These are phyloP conservation scores for Carex kokanica DNA, from an alignment of 176 grass and related monocot species.

Conservation along the genomic window DNA sequence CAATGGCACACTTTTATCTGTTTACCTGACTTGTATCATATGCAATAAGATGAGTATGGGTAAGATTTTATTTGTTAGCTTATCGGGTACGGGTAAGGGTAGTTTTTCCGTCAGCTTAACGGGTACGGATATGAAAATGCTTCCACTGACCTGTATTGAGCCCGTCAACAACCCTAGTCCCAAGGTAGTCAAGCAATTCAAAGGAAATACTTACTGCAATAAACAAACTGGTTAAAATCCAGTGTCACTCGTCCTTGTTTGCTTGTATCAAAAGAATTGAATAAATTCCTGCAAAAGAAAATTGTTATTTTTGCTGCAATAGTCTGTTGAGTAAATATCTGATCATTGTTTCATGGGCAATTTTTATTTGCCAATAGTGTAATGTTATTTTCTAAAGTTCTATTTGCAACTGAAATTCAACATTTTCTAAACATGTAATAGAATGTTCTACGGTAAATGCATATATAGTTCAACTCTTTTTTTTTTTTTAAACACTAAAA, in stretches of 20 bases:
- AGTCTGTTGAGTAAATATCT: neutral
- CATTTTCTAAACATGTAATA: constrained; percentile 3
- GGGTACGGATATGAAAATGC: too few species aligned
- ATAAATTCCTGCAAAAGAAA: constrained; percentile 54
- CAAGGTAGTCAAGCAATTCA: neutral
- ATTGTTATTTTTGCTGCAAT: neutral
- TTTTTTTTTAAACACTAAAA: neutral
- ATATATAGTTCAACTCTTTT: neutral
- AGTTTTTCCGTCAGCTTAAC: too few species aligned
- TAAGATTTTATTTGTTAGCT: too few species aligned
- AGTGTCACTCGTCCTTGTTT: constrained; percentile 77
- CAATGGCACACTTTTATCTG: too few species aligned
- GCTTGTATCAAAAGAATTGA: constrained; percentile 67
- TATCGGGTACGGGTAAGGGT: too few species aligned
- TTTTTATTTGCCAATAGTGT: neutral
- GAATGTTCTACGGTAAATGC: neutral
- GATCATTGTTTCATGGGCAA: neutral
- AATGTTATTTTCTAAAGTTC: neutral
- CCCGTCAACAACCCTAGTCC: too few species aligned
- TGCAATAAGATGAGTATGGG: too few species aligned
- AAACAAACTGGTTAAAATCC: constrained; percentile 89
- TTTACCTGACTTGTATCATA: too few species aligned
- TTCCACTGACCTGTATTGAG: too few species aligned
- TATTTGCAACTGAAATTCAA: constrained; percentile 9
- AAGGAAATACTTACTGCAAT: constrained; percentile 62